phyloP scores from a whole-genome alignment of 345 rosid species.

The Acer campestre region DNA sequence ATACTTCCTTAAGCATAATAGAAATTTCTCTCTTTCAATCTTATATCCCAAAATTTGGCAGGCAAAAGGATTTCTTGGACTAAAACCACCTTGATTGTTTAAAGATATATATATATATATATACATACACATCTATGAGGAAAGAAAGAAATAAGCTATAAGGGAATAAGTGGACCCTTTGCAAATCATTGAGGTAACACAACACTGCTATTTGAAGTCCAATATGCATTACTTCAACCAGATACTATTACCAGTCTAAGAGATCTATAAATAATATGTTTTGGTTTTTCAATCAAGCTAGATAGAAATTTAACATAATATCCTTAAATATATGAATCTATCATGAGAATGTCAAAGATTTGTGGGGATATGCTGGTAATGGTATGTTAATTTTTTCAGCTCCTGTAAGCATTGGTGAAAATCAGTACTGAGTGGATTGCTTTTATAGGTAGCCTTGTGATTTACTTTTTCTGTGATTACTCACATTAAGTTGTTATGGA shows the following conservation, averaged over 20 bases:
- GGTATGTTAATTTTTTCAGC: slow-evolving; percentile 2
- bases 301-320: slow-evolving; percentile 1
- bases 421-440: slow-evolving; percentile 1
- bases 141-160: neutral
- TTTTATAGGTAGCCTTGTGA: slow-evolving; percentile 1
- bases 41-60: slow-evolving; percentile 3
- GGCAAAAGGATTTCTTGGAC: neutral
- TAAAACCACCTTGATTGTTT: neutral
- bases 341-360: neutral
- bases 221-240: neutral
- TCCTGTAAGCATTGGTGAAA: slow-evolving; percentile 9
- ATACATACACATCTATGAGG: neutral
- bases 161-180: neutral
- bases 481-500: neutral
- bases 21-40: neutral
- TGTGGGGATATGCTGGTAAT: neutral
- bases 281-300: neutral
- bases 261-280: neutral
- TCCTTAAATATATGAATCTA: neutral
- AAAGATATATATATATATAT: too few species aligned
- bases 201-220: neutral
- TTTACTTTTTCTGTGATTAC: neutral
- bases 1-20: neutral
- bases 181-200: neutral
- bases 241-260: neutral